These are phyloP conservation scores for Hypocrella siamensis DNA, from an alignment of 2,329 filamentous ascomycete species.

Conservation along the genomic window DNA sequence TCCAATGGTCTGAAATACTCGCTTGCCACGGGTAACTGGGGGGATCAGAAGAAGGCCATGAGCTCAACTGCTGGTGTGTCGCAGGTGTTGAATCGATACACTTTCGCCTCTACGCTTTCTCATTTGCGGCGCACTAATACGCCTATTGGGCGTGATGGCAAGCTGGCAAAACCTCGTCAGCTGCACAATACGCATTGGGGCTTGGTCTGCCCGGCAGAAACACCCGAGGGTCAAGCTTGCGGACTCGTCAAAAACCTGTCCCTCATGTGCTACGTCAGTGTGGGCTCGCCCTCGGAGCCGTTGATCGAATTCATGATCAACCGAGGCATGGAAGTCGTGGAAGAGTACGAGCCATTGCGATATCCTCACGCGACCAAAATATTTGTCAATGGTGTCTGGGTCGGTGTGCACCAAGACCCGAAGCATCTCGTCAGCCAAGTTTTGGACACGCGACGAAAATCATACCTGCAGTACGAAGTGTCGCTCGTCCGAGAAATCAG, in stretches of 20 bases:
- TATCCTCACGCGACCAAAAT: slow-evolving; percentile 93
- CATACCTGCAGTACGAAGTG: slow-evolving; percentile 79
- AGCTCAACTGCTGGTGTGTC: slow-evolving; percentile 93
- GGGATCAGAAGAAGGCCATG: slow-evolving; percentile 96
- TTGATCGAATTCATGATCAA: slow-evolving; percentile 93
- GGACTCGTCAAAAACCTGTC: slow-evolving; percentile 96
- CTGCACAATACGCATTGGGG: slow-evolving; percentile 99
- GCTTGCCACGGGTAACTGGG: slow-evolving; percentile 95
- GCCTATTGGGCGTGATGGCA: slow-evolving; percentile 91
- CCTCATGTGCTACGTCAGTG: slow-evolving; percentile 95
- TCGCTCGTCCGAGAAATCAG: slow-evolving; percentile 92
- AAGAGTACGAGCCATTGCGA: slow-evolving; percentile 77
- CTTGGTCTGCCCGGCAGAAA: slow-evolving; percentile 90
- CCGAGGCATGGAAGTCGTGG: slow-evolving; percentile 87
- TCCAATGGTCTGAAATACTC: slow-evolving; percentile 95
- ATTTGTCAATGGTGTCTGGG: slow-evolving; percentile 97
- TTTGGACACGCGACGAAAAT: slow-evolving; percentile 60
- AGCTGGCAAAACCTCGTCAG: slow-evolving; percentile 94
- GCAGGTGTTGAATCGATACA: slow-evolving; percentile 95
- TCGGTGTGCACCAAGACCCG: slow-evolving; percentile 84
- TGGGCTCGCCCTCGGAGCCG: slow-evolving; percentile 79
- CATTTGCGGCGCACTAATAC: slow-evolving; percentile 97
- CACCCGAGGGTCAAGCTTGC: slow-evolving; percentile 94
- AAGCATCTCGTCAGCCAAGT: slow-evolving; percentile 70
- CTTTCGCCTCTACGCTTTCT: slow-evolving; percentile 88